Percentiles rank a stretch among this genome's conserved stretches.
These are phyloP conservation scores for Apiotrichum porosum DNA, from an alignment of 1,284 basidiomycete genomes.

Conservation along the genomic window DNA sequence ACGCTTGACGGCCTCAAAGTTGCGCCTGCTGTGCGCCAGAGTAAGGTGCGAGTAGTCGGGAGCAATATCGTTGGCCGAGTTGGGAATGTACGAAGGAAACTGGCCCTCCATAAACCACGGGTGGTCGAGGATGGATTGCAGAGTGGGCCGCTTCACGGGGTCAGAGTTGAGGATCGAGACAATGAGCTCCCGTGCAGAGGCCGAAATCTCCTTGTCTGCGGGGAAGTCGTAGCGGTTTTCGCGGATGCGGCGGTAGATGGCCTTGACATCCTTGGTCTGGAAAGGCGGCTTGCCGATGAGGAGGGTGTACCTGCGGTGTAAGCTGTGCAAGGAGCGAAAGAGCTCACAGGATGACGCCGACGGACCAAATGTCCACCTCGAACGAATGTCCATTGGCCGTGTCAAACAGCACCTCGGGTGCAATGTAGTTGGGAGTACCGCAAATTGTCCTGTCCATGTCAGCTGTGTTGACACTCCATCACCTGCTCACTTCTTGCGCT, in stretches of 20 bases:
- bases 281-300: conserved; percentile 92
- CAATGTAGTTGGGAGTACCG: conserved; percentile 98
- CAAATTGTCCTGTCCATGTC: conserved; percentile 69
- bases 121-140: conserved; percentile 81
- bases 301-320: conserved; percentile 67
- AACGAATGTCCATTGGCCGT: conserved; percentile 94
- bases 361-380: conserved; percentile 97
- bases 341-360: conserved; percentile 93
- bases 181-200: conserved; percentile 72
- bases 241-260: conserved; percentile 90
- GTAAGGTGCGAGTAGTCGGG: conserved; percentile 72
- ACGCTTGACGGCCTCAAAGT: conserved; percentile 54
- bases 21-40: conserved; percentile 59
- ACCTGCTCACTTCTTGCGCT: conserved; percentile 84
- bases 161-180: conserved; percentile 78
- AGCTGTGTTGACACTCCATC: too few species aligned
- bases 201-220: conserved; percentile 64
- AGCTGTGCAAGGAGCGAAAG: conserved; percentile 31
- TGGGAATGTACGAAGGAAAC: conserved; percentile 74
- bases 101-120: conserved; percentile 77
- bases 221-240: conserved; percentile 95
- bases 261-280: conserved; percentile 95
- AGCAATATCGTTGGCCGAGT: conserved; percentile 64
- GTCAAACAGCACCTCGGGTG: conserved; percentile 95
- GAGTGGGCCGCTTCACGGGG: conserved; percentile 70